phyloP scores from a whole-genome alignment of 2,329 filamentous ascomycete species.

The Colletotrichum navitas region DNA sequence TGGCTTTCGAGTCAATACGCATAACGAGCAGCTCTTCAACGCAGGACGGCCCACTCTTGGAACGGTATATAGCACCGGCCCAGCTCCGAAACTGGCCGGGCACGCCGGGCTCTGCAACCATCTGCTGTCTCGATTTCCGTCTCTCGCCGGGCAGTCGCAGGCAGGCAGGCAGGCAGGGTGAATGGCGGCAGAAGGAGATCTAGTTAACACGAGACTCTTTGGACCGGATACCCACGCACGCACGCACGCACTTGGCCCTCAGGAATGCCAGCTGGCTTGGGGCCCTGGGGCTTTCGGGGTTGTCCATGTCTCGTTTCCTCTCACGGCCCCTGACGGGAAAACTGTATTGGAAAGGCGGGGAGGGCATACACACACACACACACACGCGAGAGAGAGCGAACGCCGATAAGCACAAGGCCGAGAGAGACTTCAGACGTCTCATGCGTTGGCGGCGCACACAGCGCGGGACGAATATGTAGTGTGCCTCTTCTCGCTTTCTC shows the following conservation, averaged over 20 bases:
- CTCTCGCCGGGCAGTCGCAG: background rate
- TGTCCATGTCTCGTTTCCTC: background rate
- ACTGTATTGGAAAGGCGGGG: background rate
- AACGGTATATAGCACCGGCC: background rate
- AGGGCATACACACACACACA: background rate
- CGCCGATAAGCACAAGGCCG: background rate
- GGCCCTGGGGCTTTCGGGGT: background rate
- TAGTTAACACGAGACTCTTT: background rate
- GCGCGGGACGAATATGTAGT: slow-evolving; percentile 7
- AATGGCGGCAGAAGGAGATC: background rate
- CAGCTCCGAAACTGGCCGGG: background rate
- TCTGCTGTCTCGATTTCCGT: background rate
- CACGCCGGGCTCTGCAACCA: background rate
- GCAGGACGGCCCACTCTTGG: background rate
- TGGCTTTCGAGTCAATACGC: background rate
- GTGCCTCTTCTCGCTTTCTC: slow-evolving; percentile 14
- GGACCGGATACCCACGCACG: background rate
- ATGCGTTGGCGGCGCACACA: slow-evolving; percentile 23
- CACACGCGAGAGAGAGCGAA: too few relatives aligned
- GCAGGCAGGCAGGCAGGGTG: background rate
- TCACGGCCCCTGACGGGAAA: background rate
- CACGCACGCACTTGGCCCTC: background rate
- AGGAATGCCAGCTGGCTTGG: background rate
- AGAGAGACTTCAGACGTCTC: slow-evolving; percentile 1
- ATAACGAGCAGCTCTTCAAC: background rate